phyloP scores from a whole-genome alignment of 2,329 filamentous ascomycete genomes.

The Trichophyton benhamiae region DNA sequence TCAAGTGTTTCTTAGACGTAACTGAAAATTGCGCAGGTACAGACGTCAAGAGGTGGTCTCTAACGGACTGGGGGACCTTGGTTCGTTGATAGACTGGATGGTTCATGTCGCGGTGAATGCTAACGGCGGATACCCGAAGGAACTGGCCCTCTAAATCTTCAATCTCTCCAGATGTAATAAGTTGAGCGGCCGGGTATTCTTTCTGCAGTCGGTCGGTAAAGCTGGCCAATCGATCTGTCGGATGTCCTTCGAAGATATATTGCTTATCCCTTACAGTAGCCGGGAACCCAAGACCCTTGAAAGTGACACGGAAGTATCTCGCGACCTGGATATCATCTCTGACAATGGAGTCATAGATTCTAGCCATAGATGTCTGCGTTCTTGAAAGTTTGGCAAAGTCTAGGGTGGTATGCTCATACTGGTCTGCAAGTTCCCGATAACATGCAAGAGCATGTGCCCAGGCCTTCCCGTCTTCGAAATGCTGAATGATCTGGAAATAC shows the following conservation, averaged over 20 bases:
- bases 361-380: conserved; percentile 79
- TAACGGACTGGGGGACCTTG: conserved; percentile 67
- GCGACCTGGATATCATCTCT: conserved; percentile 67
- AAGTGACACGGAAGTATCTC: conserved; percentile 84
- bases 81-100: conserved; percentile 80
- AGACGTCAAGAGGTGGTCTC: conserved; percentile 74
- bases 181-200: conserved; percentile 73
- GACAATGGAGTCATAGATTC: conserved; percentile 76
- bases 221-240: conserved; percentile 61
- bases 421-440: conserved; percentile 80
- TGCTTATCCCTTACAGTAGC: conserved; percentile 71
- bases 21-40: conserved; percentile 68
- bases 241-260: conserved; percentile 76
- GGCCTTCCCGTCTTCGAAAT: conserved; percentile 86
- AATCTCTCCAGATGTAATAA: conserved; percentile 56
- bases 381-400: conserved; percentile 87
- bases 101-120: conserved; percentile 64
- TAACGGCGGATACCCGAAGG: conserved; percentile 68
- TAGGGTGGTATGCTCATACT: conserved; percentile 81
- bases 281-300: conserved; percentile 81
- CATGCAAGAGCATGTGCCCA: conserved; percentile 81
- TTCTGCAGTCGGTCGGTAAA: conserved; percentile 90
- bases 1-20: conserved; percentile 58
- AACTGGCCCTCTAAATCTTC: conserved; percentile 87
- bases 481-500: conserved; percentile 88